Evolutionary conservation across 345 rosid species (phyloP).

Genomic region (Nasturtium officinale): DNA sequence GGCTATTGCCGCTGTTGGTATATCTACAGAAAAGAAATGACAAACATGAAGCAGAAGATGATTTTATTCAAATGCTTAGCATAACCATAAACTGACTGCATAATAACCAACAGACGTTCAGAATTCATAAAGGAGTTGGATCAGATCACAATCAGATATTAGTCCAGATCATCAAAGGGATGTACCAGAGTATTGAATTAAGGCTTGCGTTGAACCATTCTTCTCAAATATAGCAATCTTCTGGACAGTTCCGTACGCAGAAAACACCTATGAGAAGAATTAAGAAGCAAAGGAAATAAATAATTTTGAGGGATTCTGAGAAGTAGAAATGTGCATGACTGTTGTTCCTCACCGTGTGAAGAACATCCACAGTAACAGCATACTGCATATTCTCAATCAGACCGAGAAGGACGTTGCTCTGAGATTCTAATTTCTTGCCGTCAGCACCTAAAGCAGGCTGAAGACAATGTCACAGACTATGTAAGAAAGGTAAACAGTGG

Average conservation of each 20-base stretch:
- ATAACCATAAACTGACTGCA: background rate
- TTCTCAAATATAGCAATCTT: conserved; percentile 97
- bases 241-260: conserved; percentile 87
- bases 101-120: background rate
- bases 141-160: conserved; percentile 14
- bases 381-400: conserved; percentile 97
- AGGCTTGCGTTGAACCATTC: conserved; percentile 94
- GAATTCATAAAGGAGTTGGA: background rate
- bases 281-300: background rate
- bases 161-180: conserved; percentile 22
- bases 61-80: conserved; percentile 9
- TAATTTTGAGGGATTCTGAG: conserved; percentile 4
- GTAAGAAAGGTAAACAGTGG: conserved; percentile 13
- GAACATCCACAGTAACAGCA: conserved; percentile 90
- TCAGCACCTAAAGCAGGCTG: conserved; percentile 85
- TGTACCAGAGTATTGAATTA: conserved; percentile 86
- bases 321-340: conserved; percentile 10
- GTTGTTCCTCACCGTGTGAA: conserved; percentile 69
- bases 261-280: conserved; percentile 63
- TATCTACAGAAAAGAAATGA: conserved; percentile 51
- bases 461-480: conserved; percentile 19
- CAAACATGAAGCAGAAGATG: conserved; percentile 12
- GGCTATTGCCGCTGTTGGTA: conserved; percentile 77
- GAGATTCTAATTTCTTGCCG: conserved; percentile 84
- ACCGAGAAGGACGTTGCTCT: conserved; percentile 95